Evolutionary conservation across 2,329 filamentous ascomycete species (phyloP), one percentile per base, ranked within the genome.

Genomic region (Cladosporium halotolerans): DNA sequence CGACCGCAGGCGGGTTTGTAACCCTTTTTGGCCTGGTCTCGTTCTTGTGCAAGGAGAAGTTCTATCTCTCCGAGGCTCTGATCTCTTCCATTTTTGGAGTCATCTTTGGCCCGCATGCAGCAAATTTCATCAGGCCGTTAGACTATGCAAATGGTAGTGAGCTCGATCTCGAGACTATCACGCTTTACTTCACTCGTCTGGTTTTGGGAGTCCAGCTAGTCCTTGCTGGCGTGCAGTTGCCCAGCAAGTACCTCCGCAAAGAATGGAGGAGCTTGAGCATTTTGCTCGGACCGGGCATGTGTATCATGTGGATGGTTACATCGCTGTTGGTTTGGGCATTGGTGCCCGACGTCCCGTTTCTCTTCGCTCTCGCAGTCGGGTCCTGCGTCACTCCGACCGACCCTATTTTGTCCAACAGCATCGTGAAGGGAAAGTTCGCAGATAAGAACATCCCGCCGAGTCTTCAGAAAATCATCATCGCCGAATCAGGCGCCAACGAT

Each of bases 311-410:
- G 91, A 61, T 95, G 9, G 73, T 78, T 18, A 93, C 87, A n/a
- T 88, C 85, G 60, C 72, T 93, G 1, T 69, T 96, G 2, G 76
- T 96, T 42, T 96, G 85, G 83, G 86, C 71, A 0, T 70, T 96
- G 57, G 82, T 91, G 1, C 88, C 88, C 0, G 73, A 82, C 46
- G 74, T 92, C 13, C 76, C 75, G 31, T 88, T 93, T 58, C 75
- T 96, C 2, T 86, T 93, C 60, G 87, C 91, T 0, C 76, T 96
- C 9, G 86, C 84, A 13, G 76, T 95, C 9, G 90, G 84, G 1
- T 87, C 90, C 0, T 95, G 90, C 64, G 83, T 96, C n/a, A 93
- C 91, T 2, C 91, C 90, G 0, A 96, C 91, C 0, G 91, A 96
- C 63, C 91, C 91, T 0, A 83, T 96, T 1, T 70, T 96, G 36